Evolutionary conservation across 441 rosid species (phyloP).

Genomic region (Adansonia madagascariensis): DNA sequence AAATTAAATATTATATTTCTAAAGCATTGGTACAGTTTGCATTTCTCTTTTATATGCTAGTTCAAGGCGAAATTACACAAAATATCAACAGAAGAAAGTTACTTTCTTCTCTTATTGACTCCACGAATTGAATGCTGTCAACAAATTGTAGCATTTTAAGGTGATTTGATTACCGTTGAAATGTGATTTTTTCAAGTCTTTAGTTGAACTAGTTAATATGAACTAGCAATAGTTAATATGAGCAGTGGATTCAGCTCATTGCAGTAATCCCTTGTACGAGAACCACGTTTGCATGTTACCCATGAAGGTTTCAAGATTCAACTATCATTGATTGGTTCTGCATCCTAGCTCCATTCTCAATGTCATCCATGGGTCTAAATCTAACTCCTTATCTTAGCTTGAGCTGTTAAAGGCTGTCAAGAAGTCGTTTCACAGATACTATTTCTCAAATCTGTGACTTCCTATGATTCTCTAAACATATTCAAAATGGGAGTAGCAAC

Average conservation of each 20-base stretch:
- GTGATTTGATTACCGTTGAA: not conserved
- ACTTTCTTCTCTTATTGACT: not conserved
- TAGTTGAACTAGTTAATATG: not conserved
- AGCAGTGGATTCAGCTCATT: not conserved
- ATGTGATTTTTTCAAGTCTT: slow-evolving; percentile 4
- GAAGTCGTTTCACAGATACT: not conserved
- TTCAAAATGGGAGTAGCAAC: not conserved
- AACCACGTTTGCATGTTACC: not conserved
- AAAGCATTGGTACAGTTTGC: not conserved
- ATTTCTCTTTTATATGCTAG: slow-evolving; percentile 7
- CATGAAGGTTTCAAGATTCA: not conserved
- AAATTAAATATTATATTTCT: not conserved
- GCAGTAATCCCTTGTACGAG: not conserved
- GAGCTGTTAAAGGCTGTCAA: not conserved
- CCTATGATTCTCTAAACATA: slow-evolving; percentile 6
- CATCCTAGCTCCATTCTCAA: slow-evolving; percentile 9
- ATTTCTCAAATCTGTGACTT: not conserved
- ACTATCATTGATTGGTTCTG: not conserved
- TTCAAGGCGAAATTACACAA: too few species aligned
- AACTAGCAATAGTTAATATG: not conserved
- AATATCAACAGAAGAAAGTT: not conserved
- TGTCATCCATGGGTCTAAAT: not conserved
- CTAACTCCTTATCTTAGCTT: not conserved
- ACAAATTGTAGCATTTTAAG: not conserved
- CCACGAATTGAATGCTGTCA: not conserved